Evolutionary conservation across 2,329 filamentous ascomycete genomes (phyloP), one percentile per base, ranked within the genome.

Genomic region (Fusarium dlaminii): DNA sequence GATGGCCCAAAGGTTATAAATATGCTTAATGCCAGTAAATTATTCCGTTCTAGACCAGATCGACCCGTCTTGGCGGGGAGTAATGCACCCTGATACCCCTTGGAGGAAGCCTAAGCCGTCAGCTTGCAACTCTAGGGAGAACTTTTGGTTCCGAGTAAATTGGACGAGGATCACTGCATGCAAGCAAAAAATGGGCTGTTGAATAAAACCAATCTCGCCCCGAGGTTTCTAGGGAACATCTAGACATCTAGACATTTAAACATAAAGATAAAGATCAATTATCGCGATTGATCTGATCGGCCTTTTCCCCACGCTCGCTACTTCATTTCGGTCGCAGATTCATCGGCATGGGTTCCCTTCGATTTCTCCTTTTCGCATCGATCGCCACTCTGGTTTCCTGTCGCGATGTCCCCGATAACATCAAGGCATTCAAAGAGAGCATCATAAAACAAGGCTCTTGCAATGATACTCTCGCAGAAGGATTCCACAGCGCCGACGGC

Each of bases 341-440:
- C 36, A 27, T 34, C 52, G 20, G 30, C 39, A 77, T 77, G 75
- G 54, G 66, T 60, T 66, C 68, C 63, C 70, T 78, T 57, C 75
- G 73, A 54, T 49, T 56, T 37, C 60, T 76, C 30, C 70, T 79
- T 17, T 58, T 79, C 24, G 68, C 76, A 20, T 75, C 76, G 8
- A 48, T 81, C n/a, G 55, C 79, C 32, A 75, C 75, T 43, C 27
- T 77, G 8, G 72, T 74, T 14, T 58, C 75, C 12, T 74, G 78
- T n/a, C 81, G 80, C 54, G 79, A 83, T 27, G 68, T 87, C 8
- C 85, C 86, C 18, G 69, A 77, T 49, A 86, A 86, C 66, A 78
- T 87, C 27, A 77, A 80, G 52, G 74, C 64, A 59, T 83, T 87
- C 63, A 85, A 85, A 76, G 79, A 86, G 63, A 80, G 78, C 60